A percentile compares a stretch with the other conserved stretches of the same genome.
These are phyloP conservation scores for Hypoxylon sp. DNA, from an alignment of 2,329 filamentous ascomycete genomes.

Conservation along the genomic window DNA sequence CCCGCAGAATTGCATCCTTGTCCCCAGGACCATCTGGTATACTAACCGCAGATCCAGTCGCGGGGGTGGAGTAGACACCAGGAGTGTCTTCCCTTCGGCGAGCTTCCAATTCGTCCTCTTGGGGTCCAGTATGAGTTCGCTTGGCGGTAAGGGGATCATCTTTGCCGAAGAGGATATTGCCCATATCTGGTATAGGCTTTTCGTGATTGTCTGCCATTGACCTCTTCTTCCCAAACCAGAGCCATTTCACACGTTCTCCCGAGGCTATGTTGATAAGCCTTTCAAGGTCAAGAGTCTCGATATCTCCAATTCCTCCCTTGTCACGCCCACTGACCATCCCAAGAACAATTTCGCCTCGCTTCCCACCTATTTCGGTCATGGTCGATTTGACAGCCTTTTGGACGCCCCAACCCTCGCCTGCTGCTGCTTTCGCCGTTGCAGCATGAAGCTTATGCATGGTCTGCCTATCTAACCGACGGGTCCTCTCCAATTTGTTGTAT, in stretches of 20 bases:
- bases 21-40: constrained; percentile 59
- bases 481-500: constrained; percentile 79
- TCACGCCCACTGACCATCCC: constrained; percentile 90
- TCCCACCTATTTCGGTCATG: constrained; percentile 90
- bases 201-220: constrained; percentile 57
- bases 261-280: constrained; percentile 79
- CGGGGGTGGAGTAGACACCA: constrained; percentile 53
- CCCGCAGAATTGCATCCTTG: constrained; percentile 67
- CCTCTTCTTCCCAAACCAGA: constrained; percentile 92
- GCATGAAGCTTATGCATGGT: constrained; percentile 84
- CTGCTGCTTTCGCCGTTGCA: constrained; percentile 88
- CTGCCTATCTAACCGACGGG: constrained; percentile 80
- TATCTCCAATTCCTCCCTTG: constrained; percentile 88
- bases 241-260: constrained; percentile 88
- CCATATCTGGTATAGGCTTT: constrained; percentile 56
- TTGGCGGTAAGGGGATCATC: constrained; percentile 61
- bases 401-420: constrained; percentile 90
- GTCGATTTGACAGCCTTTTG: constrained; percentile 94
- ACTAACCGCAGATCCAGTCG: constrained; percentile 57
- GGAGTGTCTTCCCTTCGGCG: constrained; percentile 57
- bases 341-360: constrained; percentile 92
- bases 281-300: constrained; percentile 91
- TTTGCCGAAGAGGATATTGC: constrained; percentile 61
- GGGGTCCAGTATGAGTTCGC: constrained; percentile 59
- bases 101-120: constrained; percentile 60